A percentile compares a stretch with the other conserved stretches of the same genome.
Evolutionary conservation across 129 eudicot species (phyloP).

Genomic region (Solidago caesia): DNA sequence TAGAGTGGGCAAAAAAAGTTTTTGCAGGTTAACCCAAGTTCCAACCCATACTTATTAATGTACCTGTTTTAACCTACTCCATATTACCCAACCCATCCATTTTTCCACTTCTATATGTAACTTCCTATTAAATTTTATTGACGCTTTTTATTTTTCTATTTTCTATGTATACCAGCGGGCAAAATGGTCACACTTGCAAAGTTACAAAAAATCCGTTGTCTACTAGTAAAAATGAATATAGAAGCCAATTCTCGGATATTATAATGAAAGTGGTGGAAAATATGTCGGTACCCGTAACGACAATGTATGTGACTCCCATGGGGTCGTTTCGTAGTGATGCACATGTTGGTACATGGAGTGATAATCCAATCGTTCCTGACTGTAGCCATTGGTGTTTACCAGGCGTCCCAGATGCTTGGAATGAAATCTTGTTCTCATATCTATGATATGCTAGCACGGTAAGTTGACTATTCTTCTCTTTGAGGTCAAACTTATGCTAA

Average conservation of each 20-base stretch:
- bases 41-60: no score
- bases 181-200: conserved; percentile 52
- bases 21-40: no score
- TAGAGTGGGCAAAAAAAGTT: no score
- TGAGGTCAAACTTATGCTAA: background rate
- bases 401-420: conserved; percentile 95
- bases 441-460: background rate
- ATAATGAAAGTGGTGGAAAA: conserved; percentile 52
- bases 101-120: background rate
- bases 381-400: conserved; percentile 99
- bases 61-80: no score
- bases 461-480: conserved; percentile 9
- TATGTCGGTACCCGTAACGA: conserved; percentile 63
- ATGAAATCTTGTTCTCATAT: conserved; percentile 67
- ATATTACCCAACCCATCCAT: no score
- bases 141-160: background rate
- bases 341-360: conserved; percentile 96
- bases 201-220: conserved; percentile 55
- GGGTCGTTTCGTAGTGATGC: conserved; percentile 85
- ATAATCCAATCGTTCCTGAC: conserved; percentile 78
- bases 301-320: conserved; percentile 86
- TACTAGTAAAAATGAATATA: conserved; percentile 37
- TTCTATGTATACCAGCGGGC: conserved; percentile 44
- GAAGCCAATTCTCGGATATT: conserved; percentile 55
- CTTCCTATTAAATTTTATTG: background rate